These are phyloP conservation scores for Fraxinus latifolia DNA, from an alignment of 305 asterid species.

Conservation along the genomic window DNA sequence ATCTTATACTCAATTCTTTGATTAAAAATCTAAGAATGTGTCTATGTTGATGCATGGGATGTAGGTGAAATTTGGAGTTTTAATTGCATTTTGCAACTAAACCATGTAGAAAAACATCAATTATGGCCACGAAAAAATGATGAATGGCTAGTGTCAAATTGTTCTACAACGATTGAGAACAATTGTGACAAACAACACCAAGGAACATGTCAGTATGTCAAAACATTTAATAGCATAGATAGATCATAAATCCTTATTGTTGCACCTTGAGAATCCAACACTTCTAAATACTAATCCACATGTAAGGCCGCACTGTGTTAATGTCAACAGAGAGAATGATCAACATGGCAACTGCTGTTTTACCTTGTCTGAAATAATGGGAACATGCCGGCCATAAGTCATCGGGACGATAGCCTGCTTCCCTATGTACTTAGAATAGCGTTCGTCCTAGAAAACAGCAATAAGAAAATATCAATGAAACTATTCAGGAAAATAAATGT, in stretches of 20 bases:
- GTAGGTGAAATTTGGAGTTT: not conserved
- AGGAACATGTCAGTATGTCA: not conserved
- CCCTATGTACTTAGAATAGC: slow-evolving; percentile 81
- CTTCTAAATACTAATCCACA: not conserved
- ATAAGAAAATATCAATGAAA: slow-evolving; percentile 2
- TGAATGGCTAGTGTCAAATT: not conserved
- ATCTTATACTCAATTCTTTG: not conserved
- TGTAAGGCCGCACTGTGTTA: not conserved
- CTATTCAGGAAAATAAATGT: slow-evolving; percentile 4
- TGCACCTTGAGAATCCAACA: not conserved
- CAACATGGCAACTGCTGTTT: slow-evolving; percentile 23
- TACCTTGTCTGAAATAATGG: slow-evolving; percentile 91
- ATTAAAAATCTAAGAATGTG: not conserved
- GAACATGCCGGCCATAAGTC: slow-evolving; percentile 96
- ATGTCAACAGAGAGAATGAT: slow-evolving; percentile 6
- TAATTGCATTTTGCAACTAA: not conserved
- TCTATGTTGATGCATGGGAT: not conserved
- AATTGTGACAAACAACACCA: not conserved
- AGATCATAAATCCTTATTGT: not conserved
- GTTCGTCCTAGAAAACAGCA: slow-evolving; percentile 68
- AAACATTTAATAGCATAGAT: slow-evolving; percentile 3
- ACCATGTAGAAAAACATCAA: not conserved
- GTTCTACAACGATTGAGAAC: not conserved
- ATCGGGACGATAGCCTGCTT: slow-evolving; percentile 90
- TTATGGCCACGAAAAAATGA: not conserved